Base-by-base conservation (phyloP, 1,284 basidiomycete genomes). In the Ustilago cynodontis region DNA sequence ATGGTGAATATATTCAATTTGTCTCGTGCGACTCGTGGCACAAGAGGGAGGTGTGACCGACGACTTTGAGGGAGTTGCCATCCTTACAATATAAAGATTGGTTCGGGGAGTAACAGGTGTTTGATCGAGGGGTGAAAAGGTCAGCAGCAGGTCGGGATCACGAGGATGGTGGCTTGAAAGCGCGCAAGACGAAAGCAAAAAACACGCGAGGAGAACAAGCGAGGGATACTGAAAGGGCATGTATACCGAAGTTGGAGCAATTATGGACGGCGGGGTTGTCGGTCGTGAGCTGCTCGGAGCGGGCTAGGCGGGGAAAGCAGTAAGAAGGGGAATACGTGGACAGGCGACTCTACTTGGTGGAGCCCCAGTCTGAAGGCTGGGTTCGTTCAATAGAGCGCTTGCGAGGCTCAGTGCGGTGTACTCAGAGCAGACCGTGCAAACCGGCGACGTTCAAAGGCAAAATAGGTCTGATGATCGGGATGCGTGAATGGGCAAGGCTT, bases 181-280 rank as follows among this genome's bases (percentile, higher is more conserved):
- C 47, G 47, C 47, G 47, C 47, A 49, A 49, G 7, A 49, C 26
- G 28, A 28, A 11, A 4, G 24, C 22, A n/a, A 18, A 49, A 2
- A 28, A 28, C 24, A 26, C 26, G 47, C 47, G 47, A 49, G 47
- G 24, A 49, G 26, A 6, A 14, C 11, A 49, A 49, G 24, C 47
- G 26, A 49, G 13, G 14, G 26, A n/a, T 20, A 18, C 41, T 43
- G 1, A n/a, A 41, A 5, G 41, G 41, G 18, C 41, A 20, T 37
- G 35, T 37, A 6, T 3, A 37, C 7, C 8, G 14, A 37, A 11
- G 31, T 37, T 13, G 35, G 35, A 37, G 35, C 31, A 33, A 37
- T 16, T 37, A n/a, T n/a, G n/a, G n/a, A n/a, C n/a, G n/a, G n/a
- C 47, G 47, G 47, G 47, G 47, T 26, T 49, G 47, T 49, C 26